Evolutionary conservation across 2,329 filamentous ascomycete genomes (phyloP).

Genomic region (Diaporthe sp.): DNA sequence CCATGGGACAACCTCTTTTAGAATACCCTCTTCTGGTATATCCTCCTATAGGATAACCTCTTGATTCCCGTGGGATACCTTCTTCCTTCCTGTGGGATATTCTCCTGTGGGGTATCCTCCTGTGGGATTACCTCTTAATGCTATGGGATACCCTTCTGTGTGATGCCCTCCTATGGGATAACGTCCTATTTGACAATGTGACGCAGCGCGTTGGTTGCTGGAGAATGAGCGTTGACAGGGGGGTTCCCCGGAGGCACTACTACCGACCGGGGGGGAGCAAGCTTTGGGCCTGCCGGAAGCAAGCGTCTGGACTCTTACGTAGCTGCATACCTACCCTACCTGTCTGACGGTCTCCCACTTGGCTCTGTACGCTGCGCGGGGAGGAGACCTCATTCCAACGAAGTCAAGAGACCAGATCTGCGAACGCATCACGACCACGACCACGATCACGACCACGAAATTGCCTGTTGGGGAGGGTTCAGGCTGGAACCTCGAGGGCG

Average conservation of each 20-base stretch:
- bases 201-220: background rate
- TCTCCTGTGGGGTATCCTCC: no score
- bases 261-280: background rate
- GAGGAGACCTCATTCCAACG: background rate
- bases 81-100: no score
- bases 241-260: slow-evolving; percentile 15
- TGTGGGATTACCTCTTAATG: no score
- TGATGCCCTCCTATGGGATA: no score
- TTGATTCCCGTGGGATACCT: no score
- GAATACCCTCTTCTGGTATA: no score
- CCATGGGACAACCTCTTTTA: no score
- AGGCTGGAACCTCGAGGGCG: slow-evolving; percentile 10
- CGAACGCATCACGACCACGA: background rate
- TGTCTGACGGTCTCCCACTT: slow-evolving; percentile 26
- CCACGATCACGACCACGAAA: background rate
- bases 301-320: slow-evolving; percentile 29
- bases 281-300: slow-evolving; percentile 27
- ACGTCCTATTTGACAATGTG: background rate
- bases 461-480: slow-evolving; percentile 16
- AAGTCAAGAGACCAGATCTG: background rate
- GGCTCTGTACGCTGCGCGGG: slow-evolving; percentile 23
- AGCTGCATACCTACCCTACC: slow-evolving; percentile 12
- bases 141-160: no score
- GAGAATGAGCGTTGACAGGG: background rate
- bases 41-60: no score